Conservation (phyloP, 2,329 filamentous ascomycete genomes). For the Neonectria magnoliae region DNA sequence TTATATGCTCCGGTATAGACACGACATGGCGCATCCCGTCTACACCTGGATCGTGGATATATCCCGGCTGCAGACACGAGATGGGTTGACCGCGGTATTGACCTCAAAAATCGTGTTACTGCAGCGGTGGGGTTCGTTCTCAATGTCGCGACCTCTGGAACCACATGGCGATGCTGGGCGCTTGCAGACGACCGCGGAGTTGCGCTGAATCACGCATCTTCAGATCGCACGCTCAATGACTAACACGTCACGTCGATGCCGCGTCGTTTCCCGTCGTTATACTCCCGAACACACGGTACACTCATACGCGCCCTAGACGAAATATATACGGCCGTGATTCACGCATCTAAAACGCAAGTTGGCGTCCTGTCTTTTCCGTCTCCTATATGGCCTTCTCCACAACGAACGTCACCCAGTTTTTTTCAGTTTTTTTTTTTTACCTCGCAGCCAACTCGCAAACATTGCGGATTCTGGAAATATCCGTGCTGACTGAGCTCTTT, state of each 20-base stretch:
- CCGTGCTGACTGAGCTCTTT: background rate
- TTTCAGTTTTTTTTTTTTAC: too few species aligned
- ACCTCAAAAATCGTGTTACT: background rate
- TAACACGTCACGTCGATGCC: background rate
- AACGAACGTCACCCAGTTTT: background rate
- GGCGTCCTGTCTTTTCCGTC: background rate
- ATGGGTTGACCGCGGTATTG: background rate
- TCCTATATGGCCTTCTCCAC: background rate
- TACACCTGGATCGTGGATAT: background rate
- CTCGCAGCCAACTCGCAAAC: background rate
- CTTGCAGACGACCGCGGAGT: background rate
- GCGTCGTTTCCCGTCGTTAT: background rate
- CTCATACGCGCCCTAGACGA: background rate
- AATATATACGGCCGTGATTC: background rate
- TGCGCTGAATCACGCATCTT: background rate
- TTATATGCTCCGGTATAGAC: background rate
- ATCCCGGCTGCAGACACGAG: background rate
- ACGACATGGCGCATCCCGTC: background rate
- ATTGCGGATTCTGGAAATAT: background rate
- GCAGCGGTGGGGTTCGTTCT: background rate
- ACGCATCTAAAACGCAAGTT: background rate
- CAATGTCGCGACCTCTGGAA: background rate
- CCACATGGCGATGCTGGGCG: background rate
- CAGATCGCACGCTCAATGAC: background rate
- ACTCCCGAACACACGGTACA: background rate